Evolutionary conservation across 768 basidiomycete species (phyloP), one percentile per base, ranked within the genome.

Genomic region (Dioszegia aurantiaca): DNA sequence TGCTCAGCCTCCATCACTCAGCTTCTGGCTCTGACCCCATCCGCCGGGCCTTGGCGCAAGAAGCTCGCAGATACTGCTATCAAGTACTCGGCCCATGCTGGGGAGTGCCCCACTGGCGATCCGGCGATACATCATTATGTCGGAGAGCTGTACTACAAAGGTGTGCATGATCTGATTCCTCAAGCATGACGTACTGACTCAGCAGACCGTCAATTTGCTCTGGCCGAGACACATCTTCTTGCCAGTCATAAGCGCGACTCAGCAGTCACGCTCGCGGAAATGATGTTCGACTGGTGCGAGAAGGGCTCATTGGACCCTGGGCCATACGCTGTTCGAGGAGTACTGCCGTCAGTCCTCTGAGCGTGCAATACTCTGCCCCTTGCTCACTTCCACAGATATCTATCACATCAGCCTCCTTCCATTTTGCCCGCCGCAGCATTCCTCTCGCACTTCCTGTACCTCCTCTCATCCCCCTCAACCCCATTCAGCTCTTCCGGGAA

Each of bases 361-460:
- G 8, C 19, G 14, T 30, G n/a, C n/a, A n/a, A n/a, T n/a, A n/a
- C 46, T 48, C 28, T 8, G 24, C 27, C n/a, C 21, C 16, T 51
- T 51, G 14, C 33, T 21, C 4, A 24, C 9, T n/a, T 51, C 6
- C 17, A 11, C 23, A 8, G n/a, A 31, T 77, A 75, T 72, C 70
- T 79, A 39, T 89, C 88, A 68, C 80, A 92, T 23, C 83, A 83
- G 61, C 89, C 90, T 53, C 89, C 90, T 16, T 91, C 91, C 63
- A 87, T 99, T 69, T 84, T 90, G n/a, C 89, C 89, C 3, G 89
- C 94, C 3, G 84, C 85, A n/a, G 84, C 87, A n/a, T 95, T 97
- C 81, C 86, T 94, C 73, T 80, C 82, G n/a, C 83, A 86, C 47
- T 90, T 88, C 74, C 81, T 86, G 46, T 81, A 86, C 48, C 83